A percentile compares a stretch with the other conserved stretches of the same genome.
Conservation (phyloP, 805 yeast genomes). For the Starmerella bombicola region DNA sequence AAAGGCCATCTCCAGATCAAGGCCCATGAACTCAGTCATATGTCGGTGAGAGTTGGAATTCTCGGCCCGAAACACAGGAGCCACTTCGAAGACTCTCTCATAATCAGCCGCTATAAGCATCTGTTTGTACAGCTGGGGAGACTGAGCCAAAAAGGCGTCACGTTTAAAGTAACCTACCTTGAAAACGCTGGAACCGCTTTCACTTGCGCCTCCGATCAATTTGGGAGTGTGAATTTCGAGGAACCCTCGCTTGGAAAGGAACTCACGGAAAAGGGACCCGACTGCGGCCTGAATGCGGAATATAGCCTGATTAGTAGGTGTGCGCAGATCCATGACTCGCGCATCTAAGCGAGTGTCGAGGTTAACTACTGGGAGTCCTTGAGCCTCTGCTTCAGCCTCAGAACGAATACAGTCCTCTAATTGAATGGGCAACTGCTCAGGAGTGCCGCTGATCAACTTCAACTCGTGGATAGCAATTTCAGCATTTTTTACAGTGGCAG, state of each 20-base stretch:
- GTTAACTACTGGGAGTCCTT: slow-evolving; percentile 85
- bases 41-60: slow-evolving; percentile 98
- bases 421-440: slow-evolving; percentile 82
- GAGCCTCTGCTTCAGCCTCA: slow-evolving; percentile 70
- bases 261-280: slow-evolving; percentile 78
- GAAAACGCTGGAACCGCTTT: slow-evolving; percentile 96
- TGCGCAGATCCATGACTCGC: slow-evolving; percentile 92
- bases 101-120: slow-evolving; percentile 97
- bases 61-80: slow-evolving; percentile 98
- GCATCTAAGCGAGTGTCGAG: slow-evolving; percentile 91
- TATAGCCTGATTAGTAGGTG: slow-evolving; percentile 93
- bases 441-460: slow-evolving; percentile 71
- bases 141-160: slow-evolving; percentile 89
- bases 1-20: slow-evolving; percentile 95
- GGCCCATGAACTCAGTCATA: slow-evolving; percentile 96
- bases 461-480: slow-evolving; percentile 72
- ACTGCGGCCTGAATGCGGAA: slow-evolving; percentile 90
- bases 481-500: slow-evolving; percentile 81
- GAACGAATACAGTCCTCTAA: slow-evolving; percentile 95
- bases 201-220: slow-evolving; percentile 87
- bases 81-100: slow-evolving; percentile 90
- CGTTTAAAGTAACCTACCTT: slow-evolving; percentile 87
- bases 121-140: slow-evolving; percentile 96
- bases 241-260: slow-evolving; percentile 52
- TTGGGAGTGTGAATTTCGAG: slow-evolving; percentile 95